phyloP scores from a whole-genome alignment of 345 rosid genomes.

The Citrus mangshanensis region DNA sequence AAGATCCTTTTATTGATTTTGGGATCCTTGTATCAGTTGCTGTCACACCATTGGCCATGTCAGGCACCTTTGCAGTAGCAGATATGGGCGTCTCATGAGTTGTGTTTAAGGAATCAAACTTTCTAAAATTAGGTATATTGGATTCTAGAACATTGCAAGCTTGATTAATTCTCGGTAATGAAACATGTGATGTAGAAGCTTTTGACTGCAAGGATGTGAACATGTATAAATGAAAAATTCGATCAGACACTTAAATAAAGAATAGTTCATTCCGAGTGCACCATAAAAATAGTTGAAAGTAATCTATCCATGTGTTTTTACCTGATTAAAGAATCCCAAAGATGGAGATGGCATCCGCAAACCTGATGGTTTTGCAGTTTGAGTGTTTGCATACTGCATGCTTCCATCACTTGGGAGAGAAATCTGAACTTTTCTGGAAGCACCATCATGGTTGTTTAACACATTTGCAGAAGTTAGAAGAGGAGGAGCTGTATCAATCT shows the following conservation, averaged over 20 bases:
- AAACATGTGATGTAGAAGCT: conserved; percentile 35
- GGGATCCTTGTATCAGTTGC: conserved; percentile 17
- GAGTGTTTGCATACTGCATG: conserved; percentile 30
- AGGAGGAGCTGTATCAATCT: conserved; percentile 31
- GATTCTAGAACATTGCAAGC: conserved; percentile 25
- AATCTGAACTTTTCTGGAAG: conserved; percentile 21
- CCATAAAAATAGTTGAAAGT: neutral
- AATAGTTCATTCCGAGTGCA: neutral
- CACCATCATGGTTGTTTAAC: conserved; percentile 24
- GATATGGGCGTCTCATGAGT: conserved; percentile 26
- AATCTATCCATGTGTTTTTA: conserved; percentile 17
- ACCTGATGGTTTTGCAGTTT: conserved; percentile 66
- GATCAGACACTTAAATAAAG: neutral
- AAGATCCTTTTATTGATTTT: conserved; percentile 16
- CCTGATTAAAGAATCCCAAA: conserved; percentile 78
- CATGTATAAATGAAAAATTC: conserved; percentile 1
- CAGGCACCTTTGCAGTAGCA: conserved; percentile 22
- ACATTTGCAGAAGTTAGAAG: conserved; percentile 28
- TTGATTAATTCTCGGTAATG: conserved; percentile 37
- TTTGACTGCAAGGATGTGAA: conserved; percentile 56
- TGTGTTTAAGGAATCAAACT: conserved; percentile 30
- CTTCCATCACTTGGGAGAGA: conserved; percentile 30
- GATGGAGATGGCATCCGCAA: conserved; percentile 93
- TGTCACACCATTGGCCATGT: conserved; percentile 19
- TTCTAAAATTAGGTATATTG: conserved; percentile 27